These are phyloP conservation scores for Brassica juncea DNA, from an alignment of 345 rosid genomes.

Conservation along the genomic window DNA sequence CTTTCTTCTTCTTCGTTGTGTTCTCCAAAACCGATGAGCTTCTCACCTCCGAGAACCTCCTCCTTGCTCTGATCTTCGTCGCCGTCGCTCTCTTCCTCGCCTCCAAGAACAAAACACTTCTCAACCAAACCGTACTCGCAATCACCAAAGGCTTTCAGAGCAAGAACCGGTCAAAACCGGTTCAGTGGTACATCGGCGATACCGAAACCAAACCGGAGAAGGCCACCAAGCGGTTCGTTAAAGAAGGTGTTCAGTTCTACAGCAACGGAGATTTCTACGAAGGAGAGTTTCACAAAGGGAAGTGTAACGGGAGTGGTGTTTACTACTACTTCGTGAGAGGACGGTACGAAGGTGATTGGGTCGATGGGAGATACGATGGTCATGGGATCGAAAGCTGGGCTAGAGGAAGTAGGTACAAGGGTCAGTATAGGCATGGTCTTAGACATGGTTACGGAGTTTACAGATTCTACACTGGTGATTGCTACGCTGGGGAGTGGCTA, in stretches of 20 bases:
- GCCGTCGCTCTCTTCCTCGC: slow-evolving; percentile 85
- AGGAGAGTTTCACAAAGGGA: slow-evolving; percentile 86
- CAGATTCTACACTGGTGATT: slow-evolving; percentile 87
- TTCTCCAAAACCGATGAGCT: slow-evolving; percentile 63
- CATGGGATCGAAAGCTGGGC: slow-evolving; percentile 95
- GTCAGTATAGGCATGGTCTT: slow-evolving; percentile 80
- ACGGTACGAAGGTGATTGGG: slow-evolving; percentile 91
- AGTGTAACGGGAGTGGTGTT: slow-evolving; percentile 88
- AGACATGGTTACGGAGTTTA: slow-evolving; percentile 87
- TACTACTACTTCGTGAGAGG: slow-evolving; percentile 79
- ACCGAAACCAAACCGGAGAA: slow-evolving; percentile 23
- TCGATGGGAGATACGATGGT: slow-evolving; percentile 90
- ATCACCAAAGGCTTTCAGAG: slow-evolving; percentile 39
- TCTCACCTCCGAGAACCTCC: slow-evolving; percentile 72
- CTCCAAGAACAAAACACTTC: slow-evolving; percentile 59
- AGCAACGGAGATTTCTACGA: slow-evolving; percentile 93
- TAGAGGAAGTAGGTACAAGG: slow-evolving; percentile 90
- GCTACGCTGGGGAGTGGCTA: slow-evolving; percentile 86
- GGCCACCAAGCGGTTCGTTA: slow-evolving; percentile 31
- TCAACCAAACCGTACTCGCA: slow-evolving; percentile 46
- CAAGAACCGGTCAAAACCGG: slow-evolving; percentile 50
- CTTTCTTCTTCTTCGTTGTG: slow-evolving; percentile 59
- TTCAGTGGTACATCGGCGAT: slow-evolving; percentile 90
- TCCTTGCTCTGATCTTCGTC: slow-evolving; percentile 67
- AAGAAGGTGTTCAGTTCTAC: slow-evolving; percentile 90